Conservation (phyloP, 163 green algal species). For the Chlorella variabilis region DNA sequence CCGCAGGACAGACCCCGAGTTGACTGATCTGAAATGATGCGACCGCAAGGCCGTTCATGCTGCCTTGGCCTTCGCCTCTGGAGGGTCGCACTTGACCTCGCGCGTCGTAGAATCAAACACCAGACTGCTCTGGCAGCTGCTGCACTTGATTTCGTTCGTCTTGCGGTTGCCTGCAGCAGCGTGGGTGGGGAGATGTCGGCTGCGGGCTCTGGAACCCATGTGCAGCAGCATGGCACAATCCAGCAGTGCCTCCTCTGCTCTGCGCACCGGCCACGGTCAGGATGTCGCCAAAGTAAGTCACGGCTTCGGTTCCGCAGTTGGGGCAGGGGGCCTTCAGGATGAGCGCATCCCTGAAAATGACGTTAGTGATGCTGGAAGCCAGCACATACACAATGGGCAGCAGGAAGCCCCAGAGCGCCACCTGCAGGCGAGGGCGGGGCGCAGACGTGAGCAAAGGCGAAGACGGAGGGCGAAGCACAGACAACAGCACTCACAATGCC, state of each 20-base stretch:
- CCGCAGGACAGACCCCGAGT: no score
- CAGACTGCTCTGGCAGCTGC: constrained; percentile 75
- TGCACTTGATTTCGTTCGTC: constrained; percentile 78
- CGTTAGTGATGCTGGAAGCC: constrained; percentile 79
- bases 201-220: not conserved
- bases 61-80: constrained; percentile 20
- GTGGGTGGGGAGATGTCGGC: no score
- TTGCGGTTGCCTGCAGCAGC: constrained; percentile 57
- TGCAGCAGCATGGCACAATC: no score
- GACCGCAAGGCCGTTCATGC: not conserved
- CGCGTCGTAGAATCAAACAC: constrained; percentile 76
- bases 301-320: constrained; percentile 81
- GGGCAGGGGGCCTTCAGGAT: constrained; percentile 92
- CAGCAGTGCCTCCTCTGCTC: no score
- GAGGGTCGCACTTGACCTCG: constrained; percentile 56
- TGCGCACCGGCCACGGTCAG: constrained; percentile 68
- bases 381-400: constrained; percentile 88
- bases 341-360: constrained; percentile 84
- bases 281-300: constrained; percentile 94
- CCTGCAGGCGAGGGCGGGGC: no score
- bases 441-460: not conserved
- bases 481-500: not conserved
- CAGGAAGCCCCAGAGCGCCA: constrained; percentile 86
- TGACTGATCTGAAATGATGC: no score
- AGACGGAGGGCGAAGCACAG: not conserved